These are phyloP conservation scores for Arthrobotrys pseudoclavata DNA, from an alignment of 2,329 filamentous ascomycete species.

Conservation along the genomic window DNA sequence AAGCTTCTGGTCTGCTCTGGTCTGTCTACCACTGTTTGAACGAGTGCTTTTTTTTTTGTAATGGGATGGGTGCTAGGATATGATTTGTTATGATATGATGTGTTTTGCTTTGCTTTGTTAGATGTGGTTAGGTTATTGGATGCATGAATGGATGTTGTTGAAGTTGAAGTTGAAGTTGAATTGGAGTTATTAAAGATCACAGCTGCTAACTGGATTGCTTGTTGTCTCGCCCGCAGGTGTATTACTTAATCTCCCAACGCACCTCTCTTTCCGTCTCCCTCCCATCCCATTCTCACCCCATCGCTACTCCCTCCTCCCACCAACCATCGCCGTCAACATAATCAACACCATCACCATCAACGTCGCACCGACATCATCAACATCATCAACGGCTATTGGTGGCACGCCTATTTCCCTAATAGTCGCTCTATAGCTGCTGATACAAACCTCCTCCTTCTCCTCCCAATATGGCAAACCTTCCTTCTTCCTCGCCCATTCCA, in stretches of 20 bases:
- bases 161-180: neutral
- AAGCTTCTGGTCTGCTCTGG: constrained; percentile 6
- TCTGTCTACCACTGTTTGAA: neutral
- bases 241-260: constrained; percentile 48
- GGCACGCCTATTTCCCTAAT: constrained; percentile 1
- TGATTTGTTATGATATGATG: neutral
- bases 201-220: constrained; percentile 24
- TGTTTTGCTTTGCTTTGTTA: neutral
- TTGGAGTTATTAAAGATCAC: neutral
- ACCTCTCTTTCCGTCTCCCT: constrained; percentile 13
- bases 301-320: constrained; percentile 3
- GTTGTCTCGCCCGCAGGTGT: constrained; percentile 34
- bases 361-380: constrained; percentile 2
- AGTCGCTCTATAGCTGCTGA: constrained; percentile 3
- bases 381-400: constrained; percentile 9
- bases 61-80: neutral
- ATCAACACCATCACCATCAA: constrained; percentile 23
- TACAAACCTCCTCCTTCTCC: neutral
- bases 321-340: constrained; percentile 18
- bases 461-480: constrained; percentile 55
- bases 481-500: constrained; percentile 39
- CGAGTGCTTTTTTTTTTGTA: neutral
- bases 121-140: neutral
- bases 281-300: constrained; percentile 37
- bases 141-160: neutral